Evolutionary conservation across 169 alveolate species (phyloP).

Genomic region (Perkinsus olseni): DNA sequence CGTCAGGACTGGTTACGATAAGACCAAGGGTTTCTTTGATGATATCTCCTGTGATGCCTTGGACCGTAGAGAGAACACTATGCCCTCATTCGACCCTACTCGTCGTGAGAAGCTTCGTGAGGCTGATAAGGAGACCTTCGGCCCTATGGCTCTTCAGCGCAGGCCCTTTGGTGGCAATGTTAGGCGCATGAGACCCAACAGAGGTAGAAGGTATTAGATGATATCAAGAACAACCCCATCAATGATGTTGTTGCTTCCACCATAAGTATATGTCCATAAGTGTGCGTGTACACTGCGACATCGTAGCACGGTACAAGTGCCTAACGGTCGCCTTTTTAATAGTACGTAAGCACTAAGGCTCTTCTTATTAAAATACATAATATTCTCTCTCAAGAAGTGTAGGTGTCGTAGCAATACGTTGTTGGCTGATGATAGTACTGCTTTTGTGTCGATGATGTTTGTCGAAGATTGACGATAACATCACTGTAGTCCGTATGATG

Average conservation of each 20-base stretch:
- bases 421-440: neutral
- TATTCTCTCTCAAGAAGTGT: neutral
- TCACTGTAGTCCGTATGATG: neutral
- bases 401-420: neutral
- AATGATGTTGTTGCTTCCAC: neutral
- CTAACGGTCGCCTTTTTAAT: neutral
- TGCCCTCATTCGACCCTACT: neutral
- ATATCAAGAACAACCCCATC: neutral
- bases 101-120: constrained; percentile 2
- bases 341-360: neutral
- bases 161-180: neutral
- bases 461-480: neutral
- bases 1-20: constrained; percentile 17
- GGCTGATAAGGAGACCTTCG: neutral
- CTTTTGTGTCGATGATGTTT: neutral
- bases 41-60: constrained; percentile 28
- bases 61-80: constrained; percentile 8
- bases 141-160: neutral
- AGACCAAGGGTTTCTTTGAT: constrained; percentile 25
- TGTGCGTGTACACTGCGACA: neutral
- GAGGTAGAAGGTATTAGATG: neutral
- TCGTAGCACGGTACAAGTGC: constrained; percentile 4
- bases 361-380: neutral
- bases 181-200: neutral
- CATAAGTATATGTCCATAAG: neutral